Evolutionary conservation across 2,329 filamentous ascomycete genomes (phyloP), one percentile per base, ranked within the genome.

Genomic region (Claviceps cyperi): DNA sequence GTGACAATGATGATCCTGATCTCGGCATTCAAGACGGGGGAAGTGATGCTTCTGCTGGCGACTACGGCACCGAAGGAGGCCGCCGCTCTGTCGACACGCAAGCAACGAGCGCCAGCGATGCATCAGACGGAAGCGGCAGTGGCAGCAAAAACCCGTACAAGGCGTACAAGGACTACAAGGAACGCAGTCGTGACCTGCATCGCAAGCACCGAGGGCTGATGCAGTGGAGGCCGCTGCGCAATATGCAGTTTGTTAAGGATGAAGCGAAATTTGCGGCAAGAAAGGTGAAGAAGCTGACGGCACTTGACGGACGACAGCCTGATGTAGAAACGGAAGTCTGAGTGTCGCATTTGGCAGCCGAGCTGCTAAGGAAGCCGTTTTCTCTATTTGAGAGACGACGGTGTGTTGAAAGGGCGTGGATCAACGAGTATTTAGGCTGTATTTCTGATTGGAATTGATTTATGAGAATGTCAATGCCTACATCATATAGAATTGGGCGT

Each of bases 161-260:
- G 56, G 70, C 75, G 56, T 72, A 75, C 61, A 81, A 81, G 62
- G 75, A 83, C 21, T 80, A 84, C 62, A 81, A 80, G 58, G 72
- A 73, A 51, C 76, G 80, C 54, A 87, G 83, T 61, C 80, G 84
- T 54, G 81, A 85, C 44, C 74, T 96, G 62, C 84, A 90, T 63
- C 78, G 90, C 0, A 88, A 90, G 68, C 89, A 96, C 58, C 76
- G 90, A 11, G 91, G 91, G 0, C 60, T 95, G 62, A 94, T 96
- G 87, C 91, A 97, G 65, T 97, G 90, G 89, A 86, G 82, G 60
- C 90, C 91, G 0, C 85, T 90, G 63, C 76, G 91, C 40, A 95
- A 95, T 62, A 73, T 80, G 21, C 80, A 82, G 56, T 97, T 96
- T 64, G 90, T 83, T 43, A 94, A 92, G 68, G 76, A 96, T 59